These are phyloP conservation scores for Leccinum colubrinum DNA, from an alignment of 1,284 basidiomycete species.

Conservation along the genomic window DNA sequence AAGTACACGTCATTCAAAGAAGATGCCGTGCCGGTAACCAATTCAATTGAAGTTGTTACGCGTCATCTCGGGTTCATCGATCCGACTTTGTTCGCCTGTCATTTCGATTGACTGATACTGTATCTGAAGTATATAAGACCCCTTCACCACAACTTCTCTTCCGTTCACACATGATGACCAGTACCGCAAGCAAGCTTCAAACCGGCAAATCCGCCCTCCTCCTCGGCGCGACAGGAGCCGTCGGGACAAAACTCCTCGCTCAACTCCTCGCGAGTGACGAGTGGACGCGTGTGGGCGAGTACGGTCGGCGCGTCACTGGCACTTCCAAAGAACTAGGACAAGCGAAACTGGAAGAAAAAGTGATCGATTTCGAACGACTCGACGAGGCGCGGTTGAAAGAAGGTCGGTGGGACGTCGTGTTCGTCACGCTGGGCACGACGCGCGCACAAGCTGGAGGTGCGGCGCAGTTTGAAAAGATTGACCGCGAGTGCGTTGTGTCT, in stretches of 20 bases:
- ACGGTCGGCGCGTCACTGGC: conserved; percentile 55
- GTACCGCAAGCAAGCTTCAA: background rate
- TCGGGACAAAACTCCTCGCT: conserved; percentile 53
- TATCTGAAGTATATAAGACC: background rate
- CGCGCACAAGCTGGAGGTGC: conserved; percentile 57
- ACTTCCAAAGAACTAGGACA: conserved; percentile 18
- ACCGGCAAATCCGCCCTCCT: conserved; percentile 50
- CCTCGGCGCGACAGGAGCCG: conserved; percentile 65
- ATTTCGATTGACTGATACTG: too few relatives aligned
- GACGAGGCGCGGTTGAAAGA: conserved; percentile 48
- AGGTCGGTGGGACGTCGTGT: conserved; percentile 69
- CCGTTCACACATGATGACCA: conserved; percentile 4
- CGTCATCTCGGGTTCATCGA: too few relatives aligned
- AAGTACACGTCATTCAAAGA: too few relatives aligned
- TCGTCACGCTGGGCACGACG: conserved; percentile 61
- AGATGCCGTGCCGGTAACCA: too few relatives aligned
- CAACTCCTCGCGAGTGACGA: conserved; percentile 54
- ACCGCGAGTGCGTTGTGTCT: conserved; percentile 53
- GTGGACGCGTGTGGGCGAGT: conserved; percentile 60
- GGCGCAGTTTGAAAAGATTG: conserved; percentile 70
- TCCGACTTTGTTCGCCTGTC: too few relatives aligned
- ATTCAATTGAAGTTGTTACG: too few relatives aligned
- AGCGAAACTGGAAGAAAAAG: conserved; percentile 57
- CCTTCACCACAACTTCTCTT: too few relatives aligned
- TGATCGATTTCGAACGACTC: conserved; percentile 66